Conservation (phyloP, 345 rosid genomes). For the Microthlaspi erraticum region DNA sequence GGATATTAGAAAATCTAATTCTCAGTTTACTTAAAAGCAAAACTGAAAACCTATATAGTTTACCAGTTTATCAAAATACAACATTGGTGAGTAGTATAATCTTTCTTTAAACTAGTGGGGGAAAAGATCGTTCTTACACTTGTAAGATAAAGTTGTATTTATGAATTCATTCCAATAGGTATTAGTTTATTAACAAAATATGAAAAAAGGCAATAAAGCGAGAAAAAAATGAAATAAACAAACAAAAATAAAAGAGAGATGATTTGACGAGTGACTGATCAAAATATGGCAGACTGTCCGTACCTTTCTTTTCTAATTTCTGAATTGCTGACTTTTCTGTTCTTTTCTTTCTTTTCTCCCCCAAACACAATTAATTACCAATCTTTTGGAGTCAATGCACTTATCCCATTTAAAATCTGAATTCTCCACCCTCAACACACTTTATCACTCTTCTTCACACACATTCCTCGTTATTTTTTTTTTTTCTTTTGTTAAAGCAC, state of each 20-base stretch:
- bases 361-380: slow-evolving; percentile 24
- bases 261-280: slow-evolving; percentile 53
- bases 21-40: too few species aligned
- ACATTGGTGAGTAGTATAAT: too few species aligned
- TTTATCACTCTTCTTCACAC: slow-evolving; percentile 25
- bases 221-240: not conserved
- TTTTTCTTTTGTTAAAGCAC: too few species aligned
- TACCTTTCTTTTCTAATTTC: slow-evolving; percentile 46
- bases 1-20: too few species aligned
- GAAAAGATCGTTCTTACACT: too few species aligned
- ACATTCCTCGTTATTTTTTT: slow-evolving; percentile 21
- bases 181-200: too few species aligned
- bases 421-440: slow-evolving; percentile 16
- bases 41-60: too few species aligned
- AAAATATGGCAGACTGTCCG: slow-evolving; percentile 45
- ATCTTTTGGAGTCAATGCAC: slow-evolving; percentile 40
- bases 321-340: slow-evolving; percentile 47
- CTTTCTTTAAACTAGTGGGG: too few species aligned
- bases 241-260: slow-evolving; percentile 7
- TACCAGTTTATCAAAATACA: too few species aligned
- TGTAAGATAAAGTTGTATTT: too few species aligned
- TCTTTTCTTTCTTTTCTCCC: slow-evolving; percentile 26
- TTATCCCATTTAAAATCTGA: slow-evolving; percentile 13
- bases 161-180: too few species aligned
- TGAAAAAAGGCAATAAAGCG: too few species aligned